Conservation (phyloP, 306 rosid species). For the Hippophae gyantsensis region DNA sequence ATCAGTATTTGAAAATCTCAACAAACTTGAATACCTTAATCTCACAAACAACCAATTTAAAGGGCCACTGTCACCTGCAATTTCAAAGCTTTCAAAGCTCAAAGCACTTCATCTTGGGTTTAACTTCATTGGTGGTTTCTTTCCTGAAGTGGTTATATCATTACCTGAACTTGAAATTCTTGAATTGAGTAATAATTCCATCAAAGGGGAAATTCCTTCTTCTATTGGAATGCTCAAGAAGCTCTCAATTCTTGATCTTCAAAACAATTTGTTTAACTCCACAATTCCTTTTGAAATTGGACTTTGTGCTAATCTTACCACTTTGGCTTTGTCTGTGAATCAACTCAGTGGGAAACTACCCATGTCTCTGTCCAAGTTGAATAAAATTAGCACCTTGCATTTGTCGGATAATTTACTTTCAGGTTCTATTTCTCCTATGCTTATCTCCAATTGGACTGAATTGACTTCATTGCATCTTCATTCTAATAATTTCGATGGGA, state of each 20-base stretch:
- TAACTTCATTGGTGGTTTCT: slow-evolving; percentile 11
- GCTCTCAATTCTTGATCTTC: slow-evolving; percentile 27
- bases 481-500: slow-evolving; percentile 30
- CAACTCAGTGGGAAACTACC: slow-evolving; percentile 30
- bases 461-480: slow-evolving; percentile 40
- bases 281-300: slow-evolving; percentile 51
- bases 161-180: slow-evolving; percentile 25
- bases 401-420: slow-evolving; percentile 36
- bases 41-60: slow-evolving; percentile 33
- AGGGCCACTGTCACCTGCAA: slow-evolving; percentile 39
- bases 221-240: slow-evolving; percentile 37
- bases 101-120: slow-evolving; percentile 32
- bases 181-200: slow-evolving; percentile 32
- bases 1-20: slow-evolving; percentile 29
- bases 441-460: slow-evolving; percentile 45
- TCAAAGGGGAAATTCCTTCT: slow-evolving; percentile 44
- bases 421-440: slow-evolving; percentile 30
- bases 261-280: slow-evolving; percentile 26
- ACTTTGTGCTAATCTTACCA: slow-evolving; percentile 38
- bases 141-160: slow-evolving; percentile 20
- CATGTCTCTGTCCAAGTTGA: slow-evolving; percentile 13
- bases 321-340: slow-evolving; percentile 33
- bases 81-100: slow-evolving; percentile 49
- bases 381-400: slow-evolving; percentile 15
- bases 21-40: slow-evolving; percentile 47